A percentile compares a stretch with the other conserved stretches of the same genome.
These are phyloP conservation scores for Yueomyces sinensis DNA, from an alignment of 805 yeast species.

Conservation along the genomic window DNA sequence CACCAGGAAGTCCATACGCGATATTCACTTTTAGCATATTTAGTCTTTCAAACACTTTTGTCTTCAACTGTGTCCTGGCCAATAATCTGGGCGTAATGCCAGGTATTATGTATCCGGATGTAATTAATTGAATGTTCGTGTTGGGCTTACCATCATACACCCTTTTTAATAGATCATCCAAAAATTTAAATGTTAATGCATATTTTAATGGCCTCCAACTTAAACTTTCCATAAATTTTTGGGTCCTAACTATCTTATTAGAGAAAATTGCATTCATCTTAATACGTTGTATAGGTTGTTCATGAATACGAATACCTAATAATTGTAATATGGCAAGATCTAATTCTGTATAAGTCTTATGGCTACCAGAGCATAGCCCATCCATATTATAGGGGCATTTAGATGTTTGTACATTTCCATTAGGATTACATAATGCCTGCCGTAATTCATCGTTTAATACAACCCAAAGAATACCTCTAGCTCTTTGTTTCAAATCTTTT, in stretches of 20 bases:
- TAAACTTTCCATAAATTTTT: constrained; percentile 68
- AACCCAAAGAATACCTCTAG: constrained; percentile 7
- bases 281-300: constrained; percentile 8
- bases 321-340: constrained; percentile 32
- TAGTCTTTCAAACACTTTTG: constrained; percentile 19
- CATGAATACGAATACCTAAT: constrained; percentile 45
- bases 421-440: not conserved
- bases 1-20: constrained; percentile 17
- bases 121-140: constrained; percentile 3
- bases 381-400: constrained; percentile 27
- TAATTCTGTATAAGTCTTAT: constrained; percentile 29
- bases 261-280: constrained; percentile 48
- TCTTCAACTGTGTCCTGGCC: constrained; percentile 7
- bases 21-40: constrained; percentile 12
- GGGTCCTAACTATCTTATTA: constrained; percentile 74
- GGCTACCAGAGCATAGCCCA: constrained; percentile 58
- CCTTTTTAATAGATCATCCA: constrained; percentile 32
- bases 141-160: constrained; percentile 3
- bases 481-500: constrained; percentile 17
- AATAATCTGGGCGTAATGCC: constrained; percentile 19
- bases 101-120: constrained; percentile 21
- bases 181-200: constrained; percentile 42
- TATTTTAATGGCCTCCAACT: constrained; percentile 36
- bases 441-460: constrained; percentile 5
- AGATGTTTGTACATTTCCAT: not conserved